Conservation (phyloP, 2,329 filamentous ascomycete genomes). For the Chaetomium sp. region DNA sequence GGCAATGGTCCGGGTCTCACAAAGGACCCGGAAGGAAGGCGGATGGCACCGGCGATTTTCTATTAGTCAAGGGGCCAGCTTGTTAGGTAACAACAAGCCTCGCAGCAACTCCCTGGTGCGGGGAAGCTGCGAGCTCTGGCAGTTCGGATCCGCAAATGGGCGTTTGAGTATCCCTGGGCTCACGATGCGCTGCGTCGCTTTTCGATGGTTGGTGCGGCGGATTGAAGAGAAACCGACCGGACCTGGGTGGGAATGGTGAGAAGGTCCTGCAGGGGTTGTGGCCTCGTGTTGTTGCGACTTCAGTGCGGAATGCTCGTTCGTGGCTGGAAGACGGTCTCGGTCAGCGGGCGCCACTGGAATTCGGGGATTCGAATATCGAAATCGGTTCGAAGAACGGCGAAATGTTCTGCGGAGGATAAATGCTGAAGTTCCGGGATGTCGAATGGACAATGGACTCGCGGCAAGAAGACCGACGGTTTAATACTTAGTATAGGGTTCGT, state of each 20-base stretch:
- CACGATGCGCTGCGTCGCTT: background rate
- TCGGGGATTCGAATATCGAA: background rate
- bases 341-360: background rate
- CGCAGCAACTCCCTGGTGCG: slow-evolving; percentile 32
- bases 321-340: background rate
- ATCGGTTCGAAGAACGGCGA: background rate
- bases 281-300: background rate
- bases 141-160: slow-evolving; percentile 19
- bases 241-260: background rate
- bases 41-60: slow-evolving; percentile 29
- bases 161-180: slow-evolving; percentile 11
- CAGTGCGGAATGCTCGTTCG: background rate
- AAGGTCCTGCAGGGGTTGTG: slow-evolving; percentile 12
- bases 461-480: slow-evolving; percentile 11
- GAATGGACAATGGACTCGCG: background rate
- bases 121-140: slow-evolving; percentile 31
- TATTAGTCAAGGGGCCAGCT: slow-evolving; percentile 40
- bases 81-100: slow-evolving; percentile 40
- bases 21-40: slow-evolving; percentile 11
- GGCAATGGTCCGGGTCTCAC: slow-evolving; percentile 19
- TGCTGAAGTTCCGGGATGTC: background rate
- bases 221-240: background rate
- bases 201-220: background rate
- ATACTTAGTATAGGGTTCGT: slow-evolving; percentile 11
- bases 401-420: background rate